Percentiles rank a stretch among this genome's conserved stretches.
Conservation (phyloP, 495 filamentous ascomycete species). For the Aspergillus sclerotiicarbonarius region DNA sequence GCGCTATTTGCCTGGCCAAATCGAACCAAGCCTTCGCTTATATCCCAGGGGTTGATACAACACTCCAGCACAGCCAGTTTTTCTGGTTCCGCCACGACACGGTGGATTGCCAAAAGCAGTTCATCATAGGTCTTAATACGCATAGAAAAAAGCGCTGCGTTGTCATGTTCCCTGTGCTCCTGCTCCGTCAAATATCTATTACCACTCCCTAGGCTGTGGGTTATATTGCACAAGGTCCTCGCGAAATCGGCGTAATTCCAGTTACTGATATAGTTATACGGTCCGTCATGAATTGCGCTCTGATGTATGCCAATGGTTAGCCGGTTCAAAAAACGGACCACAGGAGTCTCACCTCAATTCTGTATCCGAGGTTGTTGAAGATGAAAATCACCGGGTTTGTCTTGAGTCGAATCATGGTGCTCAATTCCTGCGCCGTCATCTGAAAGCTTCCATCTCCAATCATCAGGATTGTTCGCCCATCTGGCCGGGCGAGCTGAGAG, state of each 20-base stretch:
- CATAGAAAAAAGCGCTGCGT: conserved; percentile 10
- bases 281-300: conserved; percentile 7
- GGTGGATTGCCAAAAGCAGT: conserved; percentile 5
- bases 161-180: neutral
- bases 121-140: conserved; percentile 4
- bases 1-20: neutral
- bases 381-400: conserved; percentile 70
- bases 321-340: neutral
- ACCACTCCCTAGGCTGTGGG: neutral
- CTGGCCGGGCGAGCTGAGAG: neutral
- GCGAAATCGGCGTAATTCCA: conserved; percentile 18
- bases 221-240: neutral
- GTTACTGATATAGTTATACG: conserved; percentile 17
- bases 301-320: neutral
- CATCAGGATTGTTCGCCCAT: conserved; percentile 62
- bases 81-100: neutral
- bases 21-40: conserved; percentile 1
- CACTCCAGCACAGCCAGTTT: conserved; percentile 17
- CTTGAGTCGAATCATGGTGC: conserved; percentile 67
- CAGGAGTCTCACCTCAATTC: conserved; percentile 46
- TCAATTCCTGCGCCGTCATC: conserved; percentile 71
- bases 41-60: conserved; percentile 15
- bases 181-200: neutral
- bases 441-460: conserved; percentile 78
- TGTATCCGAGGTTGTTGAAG: conserved; percentile 64